These are phyloP conservation scores for Zymoseptoria crescenta DNA, from an alignment of 2,329 filamentous ascomycete species.

Conservation along the genomic window DNA sequence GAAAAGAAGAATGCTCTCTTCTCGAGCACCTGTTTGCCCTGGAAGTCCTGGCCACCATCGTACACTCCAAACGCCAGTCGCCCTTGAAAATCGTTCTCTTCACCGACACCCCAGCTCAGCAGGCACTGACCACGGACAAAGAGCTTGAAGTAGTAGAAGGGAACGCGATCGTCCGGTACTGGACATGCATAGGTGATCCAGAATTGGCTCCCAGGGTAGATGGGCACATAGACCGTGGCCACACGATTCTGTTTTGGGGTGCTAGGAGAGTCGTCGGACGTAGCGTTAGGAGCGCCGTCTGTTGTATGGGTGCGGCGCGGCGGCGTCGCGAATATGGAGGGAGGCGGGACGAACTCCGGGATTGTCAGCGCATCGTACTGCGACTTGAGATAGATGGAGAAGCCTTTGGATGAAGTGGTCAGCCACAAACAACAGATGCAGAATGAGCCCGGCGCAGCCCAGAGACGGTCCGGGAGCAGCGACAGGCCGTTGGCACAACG, in stretches of 20 bases:
- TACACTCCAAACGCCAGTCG: constrained; percentile 40
- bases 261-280: neutral
- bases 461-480: neutral
- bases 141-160: constrained; percentile 41
- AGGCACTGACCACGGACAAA: constrained; percentile 33
- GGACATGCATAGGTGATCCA: constrained; percentile 36
- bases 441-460: neutral
- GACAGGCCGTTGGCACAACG: neutral
- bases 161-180: constrained; percentile 12
- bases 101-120: constrained; percentile 39
- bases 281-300: constrained; percentile 9
- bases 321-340: constrained; percentile 14
- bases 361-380: constrained; percentile 35
- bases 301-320: constrained; percentile 1
- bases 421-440: neutral
- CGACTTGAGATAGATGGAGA: constrained; percentile 34
- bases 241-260: neutral
- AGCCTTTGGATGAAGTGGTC: constrained; percentile 18
- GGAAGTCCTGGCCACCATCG: constrained; percentile 26
- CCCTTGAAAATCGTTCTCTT: constrained; percentile 36
- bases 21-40: constrained; percentile 30
- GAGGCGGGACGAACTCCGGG: constrained; percentile 32
- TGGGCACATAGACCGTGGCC: constrained; percentile 14
- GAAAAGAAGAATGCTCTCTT: constrained; percentile 37
- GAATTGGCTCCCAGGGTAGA: constrained; percentile 26